Evolutionary conservation across 441 rosid species (phyloP).

Genomic region (Hura crepitans): DNA sequence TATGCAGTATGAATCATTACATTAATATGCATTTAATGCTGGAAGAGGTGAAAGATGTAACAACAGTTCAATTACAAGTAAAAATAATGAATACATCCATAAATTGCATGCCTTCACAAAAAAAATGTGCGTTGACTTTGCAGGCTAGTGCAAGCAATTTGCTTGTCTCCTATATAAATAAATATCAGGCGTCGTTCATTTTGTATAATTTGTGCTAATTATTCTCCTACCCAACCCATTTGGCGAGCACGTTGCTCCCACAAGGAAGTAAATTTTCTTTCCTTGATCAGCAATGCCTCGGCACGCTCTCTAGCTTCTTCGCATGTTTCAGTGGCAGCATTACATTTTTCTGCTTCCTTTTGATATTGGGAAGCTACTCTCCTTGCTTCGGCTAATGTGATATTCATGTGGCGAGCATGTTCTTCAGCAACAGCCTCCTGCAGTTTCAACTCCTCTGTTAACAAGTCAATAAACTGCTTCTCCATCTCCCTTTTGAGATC

Average conservation of each 20-base stretch:
- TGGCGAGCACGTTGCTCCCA: slow-evolving; percentile 91
- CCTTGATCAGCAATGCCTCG: slow-evolving; percentile 66
- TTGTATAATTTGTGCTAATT: slow-evolving; percentile 19
- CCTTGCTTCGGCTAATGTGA: slow-evolving; percentile 84
- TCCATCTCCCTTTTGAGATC: slow-evolving; percentile 89
- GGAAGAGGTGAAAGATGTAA: too few species aligned
- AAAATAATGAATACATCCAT: too few species aligned
- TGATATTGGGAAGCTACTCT: slow-evolving; percentile 93
- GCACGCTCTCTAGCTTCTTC: slow-evolving; percentile 86
- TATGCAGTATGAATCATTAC: too few species aligned
- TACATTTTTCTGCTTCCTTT: slow-evolving; percentile 96
- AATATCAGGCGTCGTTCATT: slow-evolving; percentile 2
- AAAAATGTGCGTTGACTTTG: too few species aligned
- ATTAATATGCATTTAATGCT: too few species aligned
- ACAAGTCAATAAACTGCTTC: slow-evolving; percentile 89
- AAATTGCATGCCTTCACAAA: too few species aligned
- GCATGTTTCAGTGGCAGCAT: slow-evolving; percentile 86
- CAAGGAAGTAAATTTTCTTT: slow-evolving; percentile 70
- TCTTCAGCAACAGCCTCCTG: slow-evolving; percentile 86
- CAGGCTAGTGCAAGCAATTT: slow-evolving; percentile 7
- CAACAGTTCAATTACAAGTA: too few species aligned
- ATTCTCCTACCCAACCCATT: slow-evolving; percentile 93
- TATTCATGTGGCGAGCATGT: slow-evolving; percentile 76
- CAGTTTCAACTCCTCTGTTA: slow-evolving; percentile 81
- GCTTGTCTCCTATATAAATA: slow-evolving; percentile 27